These are phyloP conservation scores for Pterocarpus santalinus DNA, from an alignment of 306 rosid species.

Conservation along the genomic window DNA sequence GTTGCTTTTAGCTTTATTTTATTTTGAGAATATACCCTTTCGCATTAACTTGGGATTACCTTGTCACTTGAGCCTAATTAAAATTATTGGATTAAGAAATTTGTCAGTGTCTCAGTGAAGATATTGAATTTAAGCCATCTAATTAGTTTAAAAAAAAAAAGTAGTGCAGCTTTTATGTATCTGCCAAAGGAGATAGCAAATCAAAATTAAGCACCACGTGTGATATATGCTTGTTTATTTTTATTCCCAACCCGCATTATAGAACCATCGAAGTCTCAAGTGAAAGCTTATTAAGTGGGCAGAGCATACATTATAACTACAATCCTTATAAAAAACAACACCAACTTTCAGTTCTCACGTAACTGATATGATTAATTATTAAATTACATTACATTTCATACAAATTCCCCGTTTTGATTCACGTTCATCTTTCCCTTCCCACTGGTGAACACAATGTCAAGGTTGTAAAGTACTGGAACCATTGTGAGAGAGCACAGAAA, in stretches of 20 bases:
- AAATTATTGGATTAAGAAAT: neutral
- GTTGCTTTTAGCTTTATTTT: too few species aligned
- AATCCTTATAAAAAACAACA: neutral
- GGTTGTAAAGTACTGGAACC: conserved; percentile 87
- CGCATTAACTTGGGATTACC: neutral
- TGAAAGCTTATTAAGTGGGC: neutral
- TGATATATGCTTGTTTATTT: neutral
- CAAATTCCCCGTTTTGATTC: conserved; percentile 46
- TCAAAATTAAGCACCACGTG: neutral
- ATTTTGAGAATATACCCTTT: neutral
- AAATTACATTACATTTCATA: conserved; percentile 37
- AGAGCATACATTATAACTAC: neutral
- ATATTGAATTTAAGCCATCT: neutral
- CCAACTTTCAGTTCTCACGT: neutral
- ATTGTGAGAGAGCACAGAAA: conserved; percentile 72
- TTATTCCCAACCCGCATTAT: neutral
- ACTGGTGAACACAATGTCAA: conserved; percentile 65
- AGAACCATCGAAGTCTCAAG: neutral
- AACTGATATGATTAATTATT: neutral
- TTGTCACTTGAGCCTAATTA: neutral
- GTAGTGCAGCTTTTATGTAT: neutral
- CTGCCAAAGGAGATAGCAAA: neutral
- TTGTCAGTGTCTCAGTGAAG: neutral
- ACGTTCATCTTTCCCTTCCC: conserved; percentile 43
- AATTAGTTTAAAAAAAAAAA: neutral